Evolutionary conservation across 805 yeast species (phyloP).

Genomic region (Nakazawaea holstii): DNA sequence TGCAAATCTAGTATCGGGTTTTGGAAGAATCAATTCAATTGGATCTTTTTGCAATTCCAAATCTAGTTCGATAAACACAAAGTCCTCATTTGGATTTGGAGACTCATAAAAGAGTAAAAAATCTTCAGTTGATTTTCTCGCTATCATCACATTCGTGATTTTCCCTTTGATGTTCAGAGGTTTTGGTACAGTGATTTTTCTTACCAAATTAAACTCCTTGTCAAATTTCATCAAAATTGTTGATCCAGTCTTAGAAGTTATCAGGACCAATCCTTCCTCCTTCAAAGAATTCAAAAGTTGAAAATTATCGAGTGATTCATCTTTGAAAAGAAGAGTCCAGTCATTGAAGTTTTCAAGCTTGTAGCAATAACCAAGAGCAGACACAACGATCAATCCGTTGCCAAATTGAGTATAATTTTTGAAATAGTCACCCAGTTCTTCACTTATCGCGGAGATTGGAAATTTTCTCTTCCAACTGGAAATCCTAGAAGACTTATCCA

Average conservation of each 20-base stretch:
- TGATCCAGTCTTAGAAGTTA: slow-evolving; percentile 34
- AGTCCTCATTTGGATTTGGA: slow-evolving; percentile 58
- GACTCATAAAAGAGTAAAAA: slow-evolving; percentile 50
- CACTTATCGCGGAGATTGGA: slow-evolving; percentile 26
- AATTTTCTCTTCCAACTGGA: slow-evolving; percentile 22
- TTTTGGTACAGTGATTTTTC: slow-evolving; percentile 18
- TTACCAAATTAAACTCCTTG: slow-evolving; percentile 24
- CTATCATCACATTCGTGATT: slow-evolving; percentile 43
- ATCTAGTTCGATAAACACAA: slow-evolving; percentile 36
- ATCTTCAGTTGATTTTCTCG: slow-evolving; percentile 18
- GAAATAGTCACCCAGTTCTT: slow-evolving; percentile 45
- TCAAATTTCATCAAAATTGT: slow-evolving; percentile 37
- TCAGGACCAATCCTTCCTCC: slow-evolving; percentile 16
- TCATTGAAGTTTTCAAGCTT: slow-evolving; percentile 17
- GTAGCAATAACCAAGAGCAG: slow-evolving; percentile 55
- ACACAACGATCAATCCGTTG: slow-evolving; percentile 41
- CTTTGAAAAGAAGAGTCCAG: slow-evolving; percentile 26
- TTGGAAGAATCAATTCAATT: slow-evolving; percentile 13
- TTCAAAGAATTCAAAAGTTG: slow-evolving; percentile 22
- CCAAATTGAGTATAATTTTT: slow-evolving; percentile 53
- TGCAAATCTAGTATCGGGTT: slow-evolving; percentile 36
- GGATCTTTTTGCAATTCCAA: slow-evolving; percentile 18
- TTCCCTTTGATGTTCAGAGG: slow-evolving; percentile 27
- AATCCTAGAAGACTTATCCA: slow-evolving; percentile 27
- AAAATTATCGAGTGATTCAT: slow-evolving; percentile 20